Percentiles rank a stretch among this genome's conserved stretches.
phyloP scores from a whole-genome alignment of 768 basidiomycete species.

The Roridomyces roridus region DNA sequence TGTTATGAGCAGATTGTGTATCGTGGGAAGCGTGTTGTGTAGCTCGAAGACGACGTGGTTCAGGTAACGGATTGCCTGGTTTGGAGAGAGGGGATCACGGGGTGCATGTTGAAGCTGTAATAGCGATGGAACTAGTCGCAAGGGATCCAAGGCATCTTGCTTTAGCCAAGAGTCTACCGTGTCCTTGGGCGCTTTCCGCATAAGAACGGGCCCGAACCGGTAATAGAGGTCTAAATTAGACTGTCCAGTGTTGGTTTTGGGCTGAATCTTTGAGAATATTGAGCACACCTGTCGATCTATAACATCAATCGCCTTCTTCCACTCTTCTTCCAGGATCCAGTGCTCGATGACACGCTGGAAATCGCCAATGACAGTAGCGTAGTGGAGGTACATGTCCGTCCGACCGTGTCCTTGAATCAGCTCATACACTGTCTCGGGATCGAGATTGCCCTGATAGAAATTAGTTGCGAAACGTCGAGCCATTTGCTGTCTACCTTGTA shows the following conservation, averaged over 20 bases:
- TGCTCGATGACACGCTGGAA: slow-evolving; percentile 86
- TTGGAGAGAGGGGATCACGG: slow-evolving; percentile 73
- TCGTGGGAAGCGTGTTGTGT: slow-evolving; percentile 79
- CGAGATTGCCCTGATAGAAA: slow-evolving; percentile 72
- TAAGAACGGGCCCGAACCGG: slow-evolving; percentile 87
- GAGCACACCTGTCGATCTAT: slow-evolving; percentile 82
- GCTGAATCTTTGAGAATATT: background rate
- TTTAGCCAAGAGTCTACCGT: slow-evolving; percentile 94
- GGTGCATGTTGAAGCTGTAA: slow-evolving; percentile 79
- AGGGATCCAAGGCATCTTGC: slow-evolving; percentile 78
- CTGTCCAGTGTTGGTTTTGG: slow-evolving; percentile 44
- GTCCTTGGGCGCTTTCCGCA: slow-evolving; percentile 85
- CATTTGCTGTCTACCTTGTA: slow-evolving; percentile 71
- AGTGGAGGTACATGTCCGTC: slow-evolving; percentile 91
- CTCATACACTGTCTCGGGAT: slow-evolving; percentile 87
- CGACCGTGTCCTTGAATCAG: slow-evolving; percentile 93
- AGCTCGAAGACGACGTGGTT: slow-evolving; percentile 84
- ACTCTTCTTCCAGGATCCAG: slow-evolving; percentile 92
- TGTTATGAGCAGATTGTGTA: slow-evolving; percentile 94
- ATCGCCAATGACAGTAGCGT: slow-evolving; percentile 83
- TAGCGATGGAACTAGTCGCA: slow-evolving; percentile 88
- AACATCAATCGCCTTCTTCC: slow-evolving; percentile 89
- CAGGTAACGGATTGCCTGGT: slow-evolving; percentile 91
- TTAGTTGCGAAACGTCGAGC: background rate
- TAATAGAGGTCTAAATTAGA: slow-evolving; percentile 90